Percentiles rank a stretch among this genome's conserved stretches.
Evolutionary conservation across 495 filamentous ascomycete genomes (phyloP).

Genomic region (Penicillium riverlandense): DNA sequence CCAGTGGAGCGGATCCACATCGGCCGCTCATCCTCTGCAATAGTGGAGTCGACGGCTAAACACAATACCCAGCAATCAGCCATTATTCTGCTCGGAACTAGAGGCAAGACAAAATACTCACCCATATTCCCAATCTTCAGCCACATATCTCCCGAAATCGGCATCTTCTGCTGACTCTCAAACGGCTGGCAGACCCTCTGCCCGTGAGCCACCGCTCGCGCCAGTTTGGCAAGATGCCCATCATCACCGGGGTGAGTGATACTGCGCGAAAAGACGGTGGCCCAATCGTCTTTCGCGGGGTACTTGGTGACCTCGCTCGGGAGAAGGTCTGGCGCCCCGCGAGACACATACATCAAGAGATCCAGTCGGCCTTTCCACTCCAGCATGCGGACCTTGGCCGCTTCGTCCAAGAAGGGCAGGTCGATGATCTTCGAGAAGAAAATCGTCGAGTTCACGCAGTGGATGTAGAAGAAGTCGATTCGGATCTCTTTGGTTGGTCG

Average conservation of each 20-base stretch:
- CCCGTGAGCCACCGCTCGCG: conserved; percentile 56
- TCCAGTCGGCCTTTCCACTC: conserved; percentile 72
- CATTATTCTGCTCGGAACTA: not conserved
- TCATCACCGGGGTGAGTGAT: conserved; percentile 54
- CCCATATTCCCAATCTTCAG: conserved; percentile 54
- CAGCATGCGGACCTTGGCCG: conserved; percentile 56
- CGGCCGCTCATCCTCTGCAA: conserved; percentile 2
- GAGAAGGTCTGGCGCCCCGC: conserved; percentile 45
- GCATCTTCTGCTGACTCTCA: conserved; percentile 34
- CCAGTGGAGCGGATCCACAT: conserved; percentile 31
- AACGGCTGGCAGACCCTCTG: conserved; percentile 39
- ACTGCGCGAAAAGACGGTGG: conserved; percentile 48
- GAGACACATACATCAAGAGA: conserved; percentile 58
- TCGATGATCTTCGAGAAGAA: conserved; percentile 52
- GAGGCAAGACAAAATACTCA: conserved; percentile 24
- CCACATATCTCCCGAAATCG: conserved; percentile 65
- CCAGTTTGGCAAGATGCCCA: conserved; percentile 70
- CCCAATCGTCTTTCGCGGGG: conserved; percentile 35
- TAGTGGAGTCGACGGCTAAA: conserved; percentile 28
- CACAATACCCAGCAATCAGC: conserved; percentile 5
- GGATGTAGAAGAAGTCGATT: conserved; percentile 81
- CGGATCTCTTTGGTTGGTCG: conserved; percentile 55
- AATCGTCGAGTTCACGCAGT: conserved; percentile 54
- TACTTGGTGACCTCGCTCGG: conserved; percentile 51
- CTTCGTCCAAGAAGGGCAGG: conserved; percentile 17